These are phyloP conservation scores for Coemansia sp. DNA, from an alignment of 192 early-diverging fungal genomes.

Conservation along the genomic window DNA sequence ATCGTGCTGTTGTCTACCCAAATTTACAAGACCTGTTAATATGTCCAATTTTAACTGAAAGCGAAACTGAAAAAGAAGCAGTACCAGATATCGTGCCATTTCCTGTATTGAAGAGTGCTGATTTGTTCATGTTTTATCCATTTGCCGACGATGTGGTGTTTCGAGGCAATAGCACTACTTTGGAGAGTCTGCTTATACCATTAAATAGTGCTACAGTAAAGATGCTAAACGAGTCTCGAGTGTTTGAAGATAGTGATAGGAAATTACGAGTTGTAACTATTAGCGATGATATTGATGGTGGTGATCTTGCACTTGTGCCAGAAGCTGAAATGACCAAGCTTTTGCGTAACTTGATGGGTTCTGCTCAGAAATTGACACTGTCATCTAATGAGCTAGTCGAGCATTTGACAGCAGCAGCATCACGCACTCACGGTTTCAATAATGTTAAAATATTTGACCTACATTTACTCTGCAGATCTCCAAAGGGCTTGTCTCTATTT, in stretches of 20 bases:
- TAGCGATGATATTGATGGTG: not conserved
- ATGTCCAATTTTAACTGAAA: not conserved
- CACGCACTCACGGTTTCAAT: not conserved
- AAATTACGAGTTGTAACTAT: not conserved
- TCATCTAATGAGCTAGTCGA: not conserved
- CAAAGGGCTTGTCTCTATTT: not conserved
- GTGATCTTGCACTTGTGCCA: not conserved
- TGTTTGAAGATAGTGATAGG: not conserved
- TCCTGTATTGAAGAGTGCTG: not conserved
- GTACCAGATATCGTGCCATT: not conserved
- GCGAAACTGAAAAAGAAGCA: not conserved
- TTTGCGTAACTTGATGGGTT: not conserved
- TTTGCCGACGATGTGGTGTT: constrained; percentile 6
- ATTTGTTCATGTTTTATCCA: not conserved
- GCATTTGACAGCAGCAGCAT: not conserved
- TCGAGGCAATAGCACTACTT: not conserved
- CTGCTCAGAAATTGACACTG: not conserved
- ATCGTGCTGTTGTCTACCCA: not conserved
- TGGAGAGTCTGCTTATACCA: not conserved
- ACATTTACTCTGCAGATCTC: too few relatives aligned
- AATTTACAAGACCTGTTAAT: not conserved
- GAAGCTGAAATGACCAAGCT: not conserved
- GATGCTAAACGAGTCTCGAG: not conserved
- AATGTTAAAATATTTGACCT: not conserved
- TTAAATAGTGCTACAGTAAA: not conserved